Evolutionary conservation across 1,139 yeast genomes (phyloP), one percentile per base, ranked within the genome.

Genomic region (Hyphopichia burtonii): DNA sequence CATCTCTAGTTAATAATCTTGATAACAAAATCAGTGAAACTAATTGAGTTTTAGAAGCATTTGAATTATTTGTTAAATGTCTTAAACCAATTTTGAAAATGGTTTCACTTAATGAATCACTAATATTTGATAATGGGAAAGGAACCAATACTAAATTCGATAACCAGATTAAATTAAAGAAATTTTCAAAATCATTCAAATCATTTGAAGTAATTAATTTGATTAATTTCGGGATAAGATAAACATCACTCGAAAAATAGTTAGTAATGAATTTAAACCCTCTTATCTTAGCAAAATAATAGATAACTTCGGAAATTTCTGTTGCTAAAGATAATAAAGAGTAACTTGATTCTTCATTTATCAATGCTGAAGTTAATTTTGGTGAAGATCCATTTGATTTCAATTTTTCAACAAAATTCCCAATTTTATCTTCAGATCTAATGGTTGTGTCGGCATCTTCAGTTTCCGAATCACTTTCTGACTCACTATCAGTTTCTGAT

Each of bases 111-210:
- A 80, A 48, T 4, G 60, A 56, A 0, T 51, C 47, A 12, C 65
- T 66, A 36, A 84, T 64, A 0, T 65, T 55, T 1, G 58, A 62
- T 35, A 90, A 65, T 3, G 76, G 72, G 55, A 90, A 90, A 0
- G 98, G 97, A 0, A 83, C 81, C 30, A 86, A 63, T 0, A 82
- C 76, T 16, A 89, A 63, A 23, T 83, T 79, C 1, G 86, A 75
- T 14, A 88, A 66, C 96, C 96, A 90, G 7, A 86, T 65, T n/a
- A 89, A 61, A 36, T 82, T 58, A 3, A 83, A 59, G 51, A 80
- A 87, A 10, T 71, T 58, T 39, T 77, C 77, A 48, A 55, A 80
- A 68, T 94, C 96, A 76, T 48, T 44, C 28, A 44, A 41, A 14
- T 18, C 41, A 2, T 34, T 30, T 9, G 41, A 12, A 7, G 40